Evolutionary conservation across 257 asterid genomes (phyloP), one percentile per base, ranked within the genome.

Genomic region (Fraxinus pennsylvanica): DNA sequence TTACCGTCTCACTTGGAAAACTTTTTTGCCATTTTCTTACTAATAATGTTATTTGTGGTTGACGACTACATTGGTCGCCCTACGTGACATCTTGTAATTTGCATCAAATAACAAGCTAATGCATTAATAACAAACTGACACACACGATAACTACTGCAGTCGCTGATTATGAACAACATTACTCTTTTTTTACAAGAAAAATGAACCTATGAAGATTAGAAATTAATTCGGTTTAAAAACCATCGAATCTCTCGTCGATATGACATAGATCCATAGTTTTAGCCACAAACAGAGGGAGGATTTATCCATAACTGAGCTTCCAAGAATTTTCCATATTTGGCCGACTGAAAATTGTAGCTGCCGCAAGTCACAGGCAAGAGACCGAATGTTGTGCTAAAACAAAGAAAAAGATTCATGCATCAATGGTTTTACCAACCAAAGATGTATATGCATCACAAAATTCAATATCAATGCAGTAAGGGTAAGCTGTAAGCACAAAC

Each of bases 291-390:
- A 59, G 30, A 29, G 41, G 33, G 33, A 12, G n/a, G n/a, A 30
- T 78, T 32, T 81, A 77, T 74, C 50, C 35, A 57, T 13, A 65
- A 54, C 45, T 50, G 72, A 27, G 67, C 81, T 78, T 72, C 73
- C 75, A 65, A 47, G 59, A 54, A 78, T 63, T 79, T 27, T 68
- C 83, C 74, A 71, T 61, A 71, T 72, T 79, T 17, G 29, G 41
- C 79, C 22, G 74, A 50, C 63, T 36, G 72, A 71, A 63, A 72
- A 67, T 15, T 68, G 50, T 74, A 69, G 81, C 87, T 68, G 81
- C 83, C 81, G 38, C 78, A 47, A 29, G 39, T 71, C n/a, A 41
- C 25, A 67, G 29, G 25, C 25, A 81, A 74, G 10, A 6, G 29
- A 36, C 74, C 41, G 68, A 33, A 73, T 9, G 7, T 81, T 68